phyloP scores from a whole-genome alignment of 1,284 basidiomycete genomes.

The Fomitopsis schrenkii region DNA sequence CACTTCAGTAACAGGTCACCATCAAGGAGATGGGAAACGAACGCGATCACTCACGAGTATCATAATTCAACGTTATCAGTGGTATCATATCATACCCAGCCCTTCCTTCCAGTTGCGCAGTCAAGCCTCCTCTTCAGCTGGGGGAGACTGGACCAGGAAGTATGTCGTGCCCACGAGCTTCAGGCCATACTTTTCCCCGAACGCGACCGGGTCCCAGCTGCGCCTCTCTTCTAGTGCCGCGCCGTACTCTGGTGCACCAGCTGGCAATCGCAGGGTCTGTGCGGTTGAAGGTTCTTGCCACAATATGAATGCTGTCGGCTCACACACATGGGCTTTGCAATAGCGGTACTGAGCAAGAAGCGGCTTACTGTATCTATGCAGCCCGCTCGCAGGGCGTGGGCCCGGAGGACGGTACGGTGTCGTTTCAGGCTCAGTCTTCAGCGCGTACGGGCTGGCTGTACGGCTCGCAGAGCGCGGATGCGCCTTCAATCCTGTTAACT shows the following conservation, averaged over 20 bases:
- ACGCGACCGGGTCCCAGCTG: constrained; percentile 50
- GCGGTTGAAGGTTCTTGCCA: constrained; percentile 51
- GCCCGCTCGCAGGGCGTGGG: constrained; percentile 50
- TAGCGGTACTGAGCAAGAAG: background rate
- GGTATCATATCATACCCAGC: no score
- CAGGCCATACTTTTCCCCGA: constrained; percentile 49
- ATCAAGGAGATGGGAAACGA: no score
- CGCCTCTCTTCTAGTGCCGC: constrained; percentile 42
- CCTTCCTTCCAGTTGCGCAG: no score
- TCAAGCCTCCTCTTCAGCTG: background rate
- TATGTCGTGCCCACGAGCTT: constrained; percentile 48
- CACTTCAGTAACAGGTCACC: no score
- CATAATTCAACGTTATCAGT: no score
- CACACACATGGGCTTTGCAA: background rate
- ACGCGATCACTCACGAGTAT: no score
- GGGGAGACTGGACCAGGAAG: background rate
- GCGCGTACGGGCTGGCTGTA: constrained; percentile 32
- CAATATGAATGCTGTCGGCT: constrained; percentile 46
- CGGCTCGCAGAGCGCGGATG: constrained; percentile 33
- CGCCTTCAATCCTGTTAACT: constrained; percentile 56
- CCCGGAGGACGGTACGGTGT: constrained; percentile 58
- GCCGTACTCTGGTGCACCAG: constrained; percentile 43
- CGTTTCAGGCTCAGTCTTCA: constrained; percentile 43
- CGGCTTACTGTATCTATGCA: constrained; percentile 54
- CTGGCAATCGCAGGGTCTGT: constrained; percentile 25